These are phyloP conservation scores for Flaveria robusta DNA, from an alignment of 129 eudicot genomes.

Conservation along the genomic window DNA sequence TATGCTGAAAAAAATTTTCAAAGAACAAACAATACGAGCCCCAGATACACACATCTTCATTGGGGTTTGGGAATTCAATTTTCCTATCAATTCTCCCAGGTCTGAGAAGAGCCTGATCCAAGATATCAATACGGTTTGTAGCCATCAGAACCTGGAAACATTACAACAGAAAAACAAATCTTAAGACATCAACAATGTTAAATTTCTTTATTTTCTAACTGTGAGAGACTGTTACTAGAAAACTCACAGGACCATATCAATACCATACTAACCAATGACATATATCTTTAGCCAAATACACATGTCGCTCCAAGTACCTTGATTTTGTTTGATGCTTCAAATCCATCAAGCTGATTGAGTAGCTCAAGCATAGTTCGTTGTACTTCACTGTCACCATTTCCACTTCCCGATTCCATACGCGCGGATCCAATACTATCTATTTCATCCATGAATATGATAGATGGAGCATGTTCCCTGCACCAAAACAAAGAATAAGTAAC, in stretches of 20 bases:
- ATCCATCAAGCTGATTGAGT: slow-evolving; percentile 50
- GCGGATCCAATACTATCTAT: slow-evolving; percentile 51
- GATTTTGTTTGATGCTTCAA: slow-evolving; percentile 49
- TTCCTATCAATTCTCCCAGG: slow-evolving; percentile 48
- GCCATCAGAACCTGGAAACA: slow-evolving; percentile 46
- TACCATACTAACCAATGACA: neutral
- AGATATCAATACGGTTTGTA: slow-evolving; percentile 41
- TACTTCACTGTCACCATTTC: slow-evolving; percentile 52
- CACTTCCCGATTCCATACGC: slow-evolving; percentile 44
- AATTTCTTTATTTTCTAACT: neutral
- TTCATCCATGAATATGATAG: slow-evolving; percentile 49
- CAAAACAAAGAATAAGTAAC: neutral
- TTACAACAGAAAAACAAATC: neutral
- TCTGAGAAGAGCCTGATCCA: slow-evolving; percentile 49
- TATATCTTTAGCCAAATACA: neutral
- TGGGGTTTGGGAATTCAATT: slow-evolving; percentile 46
- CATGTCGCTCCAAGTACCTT: slow-evolving; percentile 30
- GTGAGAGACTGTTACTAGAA: no score
- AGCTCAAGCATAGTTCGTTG: slow-evolving; percentile 53
- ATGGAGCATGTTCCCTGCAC: slow-evolving; percentile 51
- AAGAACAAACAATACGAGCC: neutral
- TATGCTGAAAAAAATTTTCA: neutral
- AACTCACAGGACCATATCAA: no score
- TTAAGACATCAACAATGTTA: neutral
- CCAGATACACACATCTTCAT: slow-evolving; percentile 31